Conservation (phyloP, 2,329 filamentous ascomycete species). For the Albophoma yamanashiensis region DNA sequence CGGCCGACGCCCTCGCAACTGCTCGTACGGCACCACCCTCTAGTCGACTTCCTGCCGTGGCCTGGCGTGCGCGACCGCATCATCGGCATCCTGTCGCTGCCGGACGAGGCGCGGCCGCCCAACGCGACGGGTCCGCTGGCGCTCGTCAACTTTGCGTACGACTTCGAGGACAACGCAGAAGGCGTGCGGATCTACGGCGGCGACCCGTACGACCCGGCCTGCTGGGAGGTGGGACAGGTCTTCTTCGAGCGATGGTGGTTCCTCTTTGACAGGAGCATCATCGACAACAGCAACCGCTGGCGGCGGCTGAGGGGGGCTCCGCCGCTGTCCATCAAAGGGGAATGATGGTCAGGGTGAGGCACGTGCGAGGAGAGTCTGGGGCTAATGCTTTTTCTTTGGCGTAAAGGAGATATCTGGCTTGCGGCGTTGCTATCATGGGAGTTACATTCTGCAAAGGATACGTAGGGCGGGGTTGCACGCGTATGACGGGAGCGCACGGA, state of each 20-base stretch:
- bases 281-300: conserved; percentile 43
- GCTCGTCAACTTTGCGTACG: conserved; percentile 41
- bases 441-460: neutral
- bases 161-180: conserved; percentile 44
- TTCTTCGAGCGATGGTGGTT: conserved; percentile 53
- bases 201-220: conserved; percentile 34
- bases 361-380: neutral
- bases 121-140: conserved; percentile 33
- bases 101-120: conserved; percentile 34
- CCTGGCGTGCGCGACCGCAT: conserved; percentile 40
- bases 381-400: neutral
- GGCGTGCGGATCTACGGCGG: conserved; percentile 38
- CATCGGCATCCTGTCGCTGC: conserved; percentile 39
- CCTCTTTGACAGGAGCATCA: conserved; percentile 40
- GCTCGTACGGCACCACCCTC: conserved; percentile 41
- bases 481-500: too few relatives aligned
- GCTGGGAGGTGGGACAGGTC: conserved; percentile 49
- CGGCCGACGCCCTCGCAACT: conserved; percentile 39
- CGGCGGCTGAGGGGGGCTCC: conserved; percentile 34
- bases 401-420: neutral
- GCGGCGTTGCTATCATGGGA: neutral
- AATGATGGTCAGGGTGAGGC: neutral
- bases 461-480: neutral
- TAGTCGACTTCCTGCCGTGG: conserved; percentile 49
- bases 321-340: conserved; percentile 10